Percentiles rank a stretch among this genome's conserved stretches.
These are phyloP conservation scores for Musa troglodytarum DNA, from an alignment of 176 grass and related monocot genomes.

Conservation along the genomic window DNA sequence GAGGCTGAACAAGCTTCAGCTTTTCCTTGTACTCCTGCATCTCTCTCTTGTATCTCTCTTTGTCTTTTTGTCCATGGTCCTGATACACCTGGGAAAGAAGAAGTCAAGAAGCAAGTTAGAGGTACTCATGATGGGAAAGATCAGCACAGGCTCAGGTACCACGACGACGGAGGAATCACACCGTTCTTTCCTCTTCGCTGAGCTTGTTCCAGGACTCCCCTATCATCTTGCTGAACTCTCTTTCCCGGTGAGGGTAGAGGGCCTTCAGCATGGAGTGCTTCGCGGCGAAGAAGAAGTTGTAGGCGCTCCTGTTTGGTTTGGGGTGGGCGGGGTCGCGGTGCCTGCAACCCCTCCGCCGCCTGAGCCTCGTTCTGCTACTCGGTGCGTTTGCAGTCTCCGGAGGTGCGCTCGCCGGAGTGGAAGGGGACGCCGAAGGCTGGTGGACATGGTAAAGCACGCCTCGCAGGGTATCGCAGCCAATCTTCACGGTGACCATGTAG, in stretches of 20 bases:
- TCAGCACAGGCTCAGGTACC: too few species aligned
- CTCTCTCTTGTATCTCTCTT: background rate
- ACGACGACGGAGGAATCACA: background rate
- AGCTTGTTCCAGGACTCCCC: conserved; percentile 46
- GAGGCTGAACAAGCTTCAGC: background rate
- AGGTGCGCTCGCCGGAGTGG: background rate
- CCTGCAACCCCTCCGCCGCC: conserved; percentile 18
- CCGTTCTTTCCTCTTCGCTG: conserved; percentile 32
- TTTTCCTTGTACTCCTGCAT: conserved; percentile 2
- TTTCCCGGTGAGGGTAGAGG: conserved; percentile 34
- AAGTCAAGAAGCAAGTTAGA: background rate
- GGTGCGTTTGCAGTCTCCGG: too few species aligned
- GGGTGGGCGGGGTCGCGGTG: conserved; percentile 33
- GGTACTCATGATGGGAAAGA: background rate
- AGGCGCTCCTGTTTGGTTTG: conserved; percentile 43
- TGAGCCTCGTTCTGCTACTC: background rate
- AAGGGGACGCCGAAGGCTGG: conserved; percentile 1
- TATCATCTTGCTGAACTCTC: conserved; percentile 48
- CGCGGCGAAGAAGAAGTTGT: conserved; percentile 52
- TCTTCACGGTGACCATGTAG: conserved; percentile 45
- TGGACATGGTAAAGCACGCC: conserved; percentile 41
- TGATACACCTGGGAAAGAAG: background rate
- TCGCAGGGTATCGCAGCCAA: conserved; percentile 32
- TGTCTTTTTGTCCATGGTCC: background rate
- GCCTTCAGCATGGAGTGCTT: conserved; percentile 36